phyloP scores from a whole-genome alignment of 805 yeast genomes.

The Saturnispora sekii region DNA sequence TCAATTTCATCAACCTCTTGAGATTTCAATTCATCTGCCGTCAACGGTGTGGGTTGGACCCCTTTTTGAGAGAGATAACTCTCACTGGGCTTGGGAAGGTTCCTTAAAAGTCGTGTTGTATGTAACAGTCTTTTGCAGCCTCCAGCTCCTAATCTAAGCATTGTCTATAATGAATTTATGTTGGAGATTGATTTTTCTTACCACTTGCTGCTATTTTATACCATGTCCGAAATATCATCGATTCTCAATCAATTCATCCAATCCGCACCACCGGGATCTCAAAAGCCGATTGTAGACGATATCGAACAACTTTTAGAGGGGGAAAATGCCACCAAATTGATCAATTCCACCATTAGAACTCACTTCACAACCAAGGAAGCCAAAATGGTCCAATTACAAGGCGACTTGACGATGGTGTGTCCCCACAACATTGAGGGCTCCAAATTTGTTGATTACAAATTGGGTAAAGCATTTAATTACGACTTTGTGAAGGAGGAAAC shows the following conservation, averaged over 20 bases:
- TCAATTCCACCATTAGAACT: slow-evolving; percentile 20
- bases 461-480: slow-evolving; percentile 43
- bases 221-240: slow-evolving; percentile 18
- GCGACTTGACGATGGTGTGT: slow-evolving; percentile 32
- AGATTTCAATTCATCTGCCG: slow-evolving; percentile 11
- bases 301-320: slow-evolving; percentile 21
- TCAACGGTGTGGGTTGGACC: slow-evolving; percentile 20
- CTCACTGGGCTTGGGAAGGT: slow-evolving; percentile 18
- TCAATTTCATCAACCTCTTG: slow-evolving; percentile 13
- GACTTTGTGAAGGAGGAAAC: slow-evolving; percentile 43
- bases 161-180: background rate
- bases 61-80: slow-evolving; percentile 20
- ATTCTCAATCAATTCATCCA: slow-evolving; percentile 28
- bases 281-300: slow-evolving; percentile 23
- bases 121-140: too few species aligned
- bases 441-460: slow-evolving; percentile 47
- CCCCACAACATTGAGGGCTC: slow-evolving; percentile 36
- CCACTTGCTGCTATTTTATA: background rate
- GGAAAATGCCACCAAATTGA: slow-evolving; percentile 19
- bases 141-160: background rate
- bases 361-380: slow-evolving; percentile 20
- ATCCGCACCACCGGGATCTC: slow-evolving; percentile 53
- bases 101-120: background rate
- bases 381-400: slow-evolving; percentile 24
- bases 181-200: background rate